Evolutionary conservation across 1,284 basidiomycete genomes (phyloP).

Genomic region (Polyporus tsugae): DNA sequence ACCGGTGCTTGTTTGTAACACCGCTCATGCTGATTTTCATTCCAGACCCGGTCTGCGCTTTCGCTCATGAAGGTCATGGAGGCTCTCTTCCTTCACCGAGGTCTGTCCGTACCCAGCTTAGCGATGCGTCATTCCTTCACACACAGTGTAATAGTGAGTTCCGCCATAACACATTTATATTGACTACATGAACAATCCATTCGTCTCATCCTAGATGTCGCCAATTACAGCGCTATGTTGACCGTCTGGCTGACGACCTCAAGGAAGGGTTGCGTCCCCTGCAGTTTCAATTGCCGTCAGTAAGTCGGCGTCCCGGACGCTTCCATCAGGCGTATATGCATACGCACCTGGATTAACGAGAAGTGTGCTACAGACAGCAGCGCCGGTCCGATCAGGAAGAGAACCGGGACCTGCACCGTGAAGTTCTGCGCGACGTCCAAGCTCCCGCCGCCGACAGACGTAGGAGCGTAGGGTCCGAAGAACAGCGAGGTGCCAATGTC

Average conservation of each 20-base stretch:
- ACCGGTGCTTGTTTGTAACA: neutral
- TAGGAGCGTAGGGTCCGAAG: conserved; percentile 8
- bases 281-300: neutral
- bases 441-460: conserved; percentile 36
- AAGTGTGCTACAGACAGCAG: conserved; percentile 52
- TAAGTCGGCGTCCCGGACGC: neutral
- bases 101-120: neutral
- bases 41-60: neutral
- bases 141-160: neutral
- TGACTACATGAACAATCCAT: neutral
- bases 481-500: conserved; percentile 39
- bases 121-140: neutral
- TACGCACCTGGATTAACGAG: conserved; percentile 53
- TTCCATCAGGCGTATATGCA: neutral
- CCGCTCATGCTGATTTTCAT: neutral
- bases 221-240: neutral
- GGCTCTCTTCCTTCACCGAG: neutral
- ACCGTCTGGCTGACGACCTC: conserved; percentile 18
- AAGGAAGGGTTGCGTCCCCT: conserved; percentile 18
- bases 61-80: neutral
- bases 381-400: conserved; percentile 41
- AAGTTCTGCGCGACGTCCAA: conserved; percentile 57
- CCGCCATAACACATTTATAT: neutral
- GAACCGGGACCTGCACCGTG: conserved; percentile 51
- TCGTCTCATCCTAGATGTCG: neutral